Base-by-base conservation (phyloP, 345 rosid species). In the Carallia brachiata region DNA sequence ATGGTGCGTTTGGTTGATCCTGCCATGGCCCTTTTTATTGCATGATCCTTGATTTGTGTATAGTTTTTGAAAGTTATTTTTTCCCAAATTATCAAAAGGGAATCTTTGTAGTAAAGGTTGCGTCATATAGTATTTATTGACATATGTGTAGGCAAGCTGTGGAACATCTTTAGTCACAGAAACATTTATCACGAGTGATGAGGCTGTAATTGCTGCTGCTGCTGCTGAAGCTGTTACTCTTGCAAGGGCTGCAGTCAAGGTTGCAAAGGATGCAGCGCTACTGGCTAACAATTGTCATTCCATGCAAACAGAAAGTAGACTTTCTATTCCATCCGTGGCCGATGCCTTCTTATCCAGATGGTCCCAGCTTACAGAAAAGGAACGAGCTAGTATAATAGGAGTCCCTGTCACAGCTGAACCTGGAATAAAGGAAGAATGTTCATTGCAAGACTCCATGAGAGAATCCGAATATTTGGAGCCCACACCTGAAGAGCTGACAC, bases 181-280 rank as follows among this genome's bases (percentile, higher is more conserved):
- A 83, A 79, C 87, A 23, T 92, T 92, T 73, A 80, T 90, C 59
- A 78, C 89, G 28, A 79, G 89, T 60, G 96, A 95, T 75, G 97
- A 95, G 75, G 96, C 96, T 61, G 76, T 91, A 68, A 84, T 90
- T 75, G 85, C 84, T 1, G 96, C 99, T 7, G 96, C 97, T 54
- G 90, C 97, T 58, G 89, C 93, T 56, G 97, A 95, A 85, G 99
- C 97, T 28, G 82, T 95, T 60, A 82, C 96, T 75, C 97, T 95
- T 76, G 97, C 97, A 64, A 87, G 88, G 76, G 92, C 97, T 36
- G 97, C 99, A 66, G 84, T 85, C 75, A 87, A 85, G 81, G 78
- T 89, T 77, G 96, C 97, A 0, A 90, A 87, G 81, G 97, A 91
- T 76, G 97, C 90, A 6, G 89, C 82, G 15, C 69, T 82, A 62